phyloP scores from a whole-genome alignment of 1,284 basidiomycete species.

The Athelia psychrophila region DNA sequence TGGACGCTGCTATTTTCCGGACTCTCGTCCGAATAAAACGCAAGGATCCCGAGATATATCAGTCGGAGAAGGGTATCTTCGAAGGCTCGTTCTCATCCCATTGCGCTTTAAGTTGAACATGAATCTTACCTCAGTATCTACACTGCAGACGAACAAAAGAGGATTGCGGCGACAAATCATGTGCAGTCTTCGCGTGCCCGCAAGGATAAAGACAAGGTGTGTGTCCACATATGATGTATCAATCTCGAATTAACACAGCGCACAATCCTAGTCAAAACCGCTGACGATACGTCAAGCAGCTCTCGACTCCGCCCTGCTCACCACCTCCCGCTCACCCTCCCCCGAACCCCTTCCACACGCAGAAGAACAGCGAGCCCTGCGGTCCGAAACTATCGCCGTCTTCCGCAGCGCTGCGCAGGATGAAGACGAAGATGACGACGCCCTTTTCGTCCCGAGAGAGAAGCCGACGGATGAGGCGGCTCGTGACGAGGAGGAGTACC shows the following conservation, averaged over 20 bases:
- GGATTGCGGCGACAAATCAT: conserved; percentile 23
- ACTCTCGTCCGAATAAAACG: conserved; percentile 86
- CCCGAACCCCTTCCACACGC: conserved; percentile 58
- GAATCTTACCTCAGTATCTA: conserved; percentile 1
- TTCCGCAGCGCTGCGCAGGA: conserved; percentile 59
- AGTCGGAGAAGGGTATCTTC: conserved; percentile 69
- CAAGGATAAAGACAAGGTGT: conserved; percentile 52
- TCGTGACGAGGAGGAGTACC: conserved; percentile 78
- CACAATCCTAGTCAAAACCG: conserved; percentile 45
- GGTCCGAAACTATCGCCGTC: conserved; percentile 82
- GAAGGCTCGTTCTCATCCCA: conserved; percentile 45
- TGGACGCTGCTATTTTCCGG: conserved; percentile 93
- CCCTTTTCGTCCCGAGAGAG: conserved; percentile 69
- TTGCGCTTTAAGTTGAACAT: conserved; percentile 4
- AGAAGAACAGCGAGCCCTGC: conserved; percentile 76
- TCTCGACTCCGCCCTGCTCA: conserved; percentile 51
- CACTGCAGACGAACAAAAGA: conserved; percentile 61
- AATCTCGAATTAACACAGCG: too few relatives aligned
- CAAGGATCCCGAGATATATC: conserved; percentile 85
- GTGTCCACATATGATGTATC: not conserved
- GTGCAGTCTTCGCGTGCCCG: conserved; percentile 14
- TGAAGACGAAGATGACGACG: conserved; percentile 55
- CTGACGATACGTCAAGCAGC: conserved; percentile 60
- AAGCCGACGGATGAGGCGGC: conserved; percentile 77
- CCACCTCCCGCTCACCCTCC: conserved; percentile 48